Conservation (phyloP, 2,329 filamentous ascomycete species). For the Fusarium sp. region DNA sequence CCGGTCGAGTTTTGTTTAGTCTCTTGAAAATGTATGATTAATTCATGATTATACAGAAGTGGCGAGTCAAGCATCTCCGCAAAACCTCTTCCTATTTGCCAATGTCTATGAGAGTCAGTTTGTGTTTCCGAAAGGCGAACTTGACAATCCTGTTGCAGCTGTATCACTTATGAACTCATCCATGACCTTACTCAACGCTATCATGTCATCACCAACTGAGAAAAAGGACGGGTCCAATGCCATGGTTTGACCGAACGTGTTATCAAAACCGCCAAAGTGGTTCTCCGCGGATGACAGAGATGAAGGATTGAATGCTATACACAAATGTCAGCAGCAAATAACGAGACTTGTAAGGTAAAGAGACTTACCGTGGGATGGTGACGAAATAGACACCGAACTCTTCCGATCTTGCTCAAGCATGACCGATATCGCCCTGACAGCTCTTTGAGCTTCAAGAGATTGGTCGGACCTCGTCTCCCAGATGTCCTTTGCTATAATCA, state of each 20-base stretch:
- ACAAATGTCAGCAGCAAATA: not conserved
- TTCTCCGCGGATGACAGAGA: not conserved
- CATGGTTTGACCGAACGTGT: conserved; percentile 17
- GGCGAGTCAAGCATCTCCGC: not conserved
- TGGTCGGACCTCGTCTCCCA: conserved; percentile 1
- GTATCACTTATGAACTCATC: conserved; percentile 5
- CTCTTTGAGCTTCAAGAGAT: conserved; percentile 7
- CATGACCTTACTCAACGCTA: conserved; percentile 2
- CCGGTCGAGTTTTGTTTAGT: not conserved
- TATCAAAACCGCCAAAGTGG: conserved; percentile 6
- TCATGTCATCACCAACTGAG: not conserved
- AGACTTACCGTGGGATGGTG: not conserved
- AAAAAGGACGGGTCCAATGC: conserved; percentile 19
- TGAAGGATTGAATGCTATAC: not conserved
- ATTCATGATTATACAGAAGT: not conserved
- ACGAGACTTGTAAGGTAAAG: not conserved
- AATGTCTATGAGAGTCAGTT: not conserved
- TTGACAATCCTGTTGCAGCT: not conserved
- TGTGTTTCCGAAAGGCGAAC: not conserved
- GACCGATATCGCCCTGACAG: not conserved
- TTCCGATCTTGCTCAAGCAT: not conserved
- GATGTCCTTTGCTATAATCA: not conserved
- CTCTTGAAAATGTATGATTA: not conserved
- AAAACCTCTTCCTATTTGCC: too few species aligned
- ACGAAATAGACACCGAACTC: not conserved